These are phyloP conservation scores for thale cress (Arabidopsis thaliana) DNA, from an alignment of 345 rosid genomes.

Conservation along the genomic window DNA sequence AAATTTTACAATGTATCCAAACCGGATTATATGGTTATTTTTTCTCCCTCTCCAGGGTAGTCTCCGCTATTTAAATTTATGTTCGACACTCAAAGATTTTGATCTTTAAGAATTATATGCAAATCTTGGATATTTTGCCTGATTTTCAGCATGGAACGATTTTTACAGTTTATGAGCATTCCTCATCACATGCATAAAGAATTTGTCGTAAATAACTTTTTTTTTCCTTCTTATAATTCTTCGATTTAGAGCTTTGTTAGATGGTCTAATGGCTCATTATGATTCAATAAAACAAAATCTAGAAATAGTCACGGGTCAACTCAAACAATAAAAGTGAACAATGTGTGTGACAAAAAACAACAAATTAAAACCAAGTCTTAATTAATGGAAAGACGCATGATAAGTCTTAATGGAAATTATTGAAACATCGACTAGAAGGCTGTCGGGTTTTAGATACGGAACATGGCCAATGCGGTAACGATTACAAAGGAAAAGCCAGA, in stretches of 20 bases:
- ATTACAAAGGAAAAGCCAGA: slow-evolving; percentile 27
- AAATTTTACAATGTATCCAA: background rate
- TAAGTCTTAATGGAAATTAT: background rate
- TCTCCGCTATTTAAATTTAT: background rate
- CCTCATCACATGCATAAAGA: background rate
- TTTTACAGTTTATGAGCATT: background rate
- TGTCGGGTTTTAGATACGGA: slow-evolving; percentile 17
- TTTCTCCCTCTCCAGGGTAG: too few relatives aligned
- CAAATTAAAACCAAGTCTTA: slow-evolving; percentile 18
- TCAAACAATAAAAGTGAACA: slow-evolving; percentile 1
- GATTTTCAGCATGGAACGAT: background rate
- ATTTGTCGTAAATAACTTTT: background rate
- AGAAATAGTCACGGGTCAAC: background rate
- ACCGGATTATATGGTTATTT: background rate
- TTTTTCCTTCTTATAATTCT: background rate
- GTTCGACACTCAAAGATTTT: background rate
- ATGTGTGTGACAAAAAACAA: background rate
- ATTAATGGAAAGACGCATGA: background rate
- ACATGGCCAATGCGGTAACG: slow-evolving; percentile 22
- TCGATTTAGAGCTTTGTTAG: background rate
- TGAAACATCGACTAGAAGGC: slow-evolving; percentile 1
- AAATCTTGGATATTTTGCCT: background rate
- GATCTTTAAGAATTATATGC: background rate
- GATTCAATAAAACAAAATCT: background rate
- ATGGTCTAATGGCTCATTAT: background rate